Evolutionary conservation across 345 rosid genomes (phyloP).

Genomic region (Lepidium didymum): DNA sequence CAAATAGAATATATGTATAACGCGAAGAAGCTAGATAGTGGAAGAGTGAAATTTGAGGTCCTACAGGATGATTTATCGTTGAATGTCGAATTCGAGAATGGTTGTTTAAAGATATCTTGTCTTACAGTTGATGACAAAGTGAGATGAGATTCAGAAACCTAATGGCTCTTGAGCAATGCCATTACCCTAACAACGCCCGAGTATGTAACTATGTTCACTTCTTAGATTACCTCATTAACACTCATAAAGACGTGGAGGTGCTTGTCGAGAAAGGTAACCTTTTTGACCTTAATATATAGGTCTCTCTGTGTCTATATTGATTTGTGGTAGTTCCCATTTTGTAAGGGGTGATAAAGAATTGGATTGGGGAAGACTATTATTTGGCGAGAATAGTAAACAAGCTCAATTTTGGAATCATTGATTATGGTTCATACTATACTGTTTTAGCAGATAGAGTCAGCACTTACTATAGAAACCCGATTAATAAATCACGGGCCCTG

Average conservation of each 20-base stretch:
- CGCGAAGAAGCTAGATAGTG: not conserved
- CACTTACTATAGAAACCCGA: too few relatives aligned
- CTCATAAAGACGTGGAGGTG: not conserved
- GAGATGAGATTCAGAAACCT: not conserved
- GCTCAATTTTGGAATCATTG: not conserved
- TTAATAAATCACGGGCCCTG: not conserved
- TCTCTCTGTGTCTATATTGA: not conserved
- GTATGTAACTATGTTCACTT: not conserved
- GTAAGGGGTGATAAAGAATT: not conserved
- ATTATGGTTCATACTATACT: too few relatives aligned
- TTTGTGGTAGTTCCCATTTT: not conserved
- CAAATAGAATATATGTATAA: not conserved
- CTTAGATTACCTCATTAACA: not conserved
- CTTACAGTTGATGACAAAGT: accelerated
- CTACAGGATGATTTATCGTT: not conserved
- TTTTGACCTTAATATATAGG: not conserved
- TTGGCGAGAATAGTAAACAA: not conserved
- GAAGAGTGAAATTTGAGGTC: not conserved
- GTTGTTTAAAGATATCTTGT: not conserved
- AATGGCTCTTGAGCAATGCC: not conserved
- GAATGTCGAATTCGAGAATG: not conserved
- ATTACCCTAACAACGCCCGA: not conserved
- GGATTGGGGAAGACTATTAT: not conserved
- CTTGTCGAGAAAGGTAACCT: not conserved
- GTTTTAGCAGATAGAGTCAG: too few relatives aligned